Base-by-base conservation (phyloP, 1,284 basidiomycete species). In the Rhodotorula sp. region DNA sequence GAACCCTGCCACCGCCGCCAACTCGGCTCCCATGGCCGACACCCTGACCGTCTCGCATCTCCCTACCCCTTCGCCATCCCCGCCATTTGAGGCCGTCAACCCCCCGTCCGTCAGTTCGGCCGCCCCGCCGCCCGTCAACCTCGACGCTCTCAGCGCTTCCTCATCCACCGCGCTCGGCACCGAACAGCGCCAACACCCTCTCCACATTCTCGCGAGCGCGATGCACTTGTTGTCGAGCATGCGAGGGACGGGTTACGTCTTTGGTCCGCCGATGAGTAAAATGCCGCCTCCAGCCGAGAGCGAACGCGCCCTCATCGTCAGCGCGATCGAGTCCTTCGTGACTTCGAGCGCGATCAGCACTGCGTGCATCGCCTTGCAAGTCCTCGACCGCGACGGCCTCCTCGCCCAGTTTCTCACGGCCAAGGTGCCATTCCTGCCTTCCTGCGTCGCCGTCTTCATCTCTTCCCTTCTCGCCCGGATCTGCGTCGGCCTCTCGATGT, bases 11-110 rank as follows among this genome's bases (percentile, higher is more conserved):
- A 42, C 37, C 10, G 37, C 53, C 15, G 6, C 33, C 59, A 6
- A 26, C 14, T 42, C 55, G 20, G 26, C 26, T 2, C 24, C 22
- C 20, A 53, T 4, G 17, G 37, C 44, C 1, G 4, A 26, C 1
- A 44, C n/a, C 2, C 17, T 29, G 26, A 20, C 45, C 29, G 20
- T 7, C 48, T 24, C 26, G 14, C 69, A 71, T 4, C 58, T 70
- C 29, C 66, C 66, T 29, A 71, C 69, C 1, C 69, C 69, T 0
- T 68, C 70, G 12, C 70, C 70, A 8, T 67, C 69, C 8, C 69
- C 69, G 7, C 67, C 70, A 18, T 46, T 55, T 22, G 62, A 49
- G 26, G 56, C 65, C 37, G 26, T 70, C 48, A 55, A 68, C 7
- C 64, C 67, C 1, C 62, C 67, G 24, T 62, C 57, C 0, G 45